Base-by-base conservation (phyloP, 2,329 filamentous ascomycete species). In the Bisporella sp. region DNA sequence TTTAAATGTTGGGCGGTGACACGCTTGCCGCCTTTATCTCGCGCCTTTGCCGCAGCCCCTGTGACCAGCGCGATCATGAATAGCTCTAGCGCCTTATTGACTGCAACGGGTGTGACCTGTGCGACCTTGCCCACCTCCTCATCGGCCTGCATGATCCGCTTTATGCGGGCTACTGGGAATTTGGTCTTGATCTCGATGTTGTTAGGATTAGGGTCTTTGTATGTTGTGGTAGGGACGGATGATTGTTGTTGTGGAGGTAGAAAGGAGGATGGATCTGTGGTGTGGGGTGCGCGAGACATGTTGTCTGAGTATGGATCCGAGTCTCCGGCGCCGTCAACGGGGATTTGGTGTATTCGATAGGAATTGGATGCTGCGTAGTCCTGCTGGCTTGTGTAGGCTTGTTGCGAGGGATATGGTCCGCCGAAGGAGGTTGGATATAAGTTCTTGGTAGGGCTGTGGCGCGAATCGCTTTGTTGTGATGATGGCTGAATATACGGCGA, bases 91-190 rank as follows among this genome's bases (percentile, higher is more conserved):
- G 93, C 93, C 73, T 96, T 96, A 59, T 89, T 82, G 42, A 97
- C 92, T 30, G 92, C 93, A 50, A 96, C 95, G 12, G 92, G 92
- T 1, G 93, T 96, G 54, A 97, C 93, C 69, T 99, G 93, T 4
- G 93, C 91, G 7, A 99, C 93, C 71, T 99, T 99, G 55, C 93
- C 93, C 0, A 99, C 91, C 67, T 99, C 93, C 65, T 99, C 93
- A 64, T 99, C 93, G 8, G 92, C 92, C 71, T 99, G 93, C 93
- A 99, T 97, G 63, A 99, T 97, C 47, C 93, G 84, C 76, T 99
- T 99, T 74, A 99, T 99, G 55, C 93, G 81, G 11, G 93, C 93
- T 32, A 95, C 95, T 1, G 93, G 93, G 64, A 99, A 99, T 64
- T 96, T 96, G 33, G 92, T 97, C 69, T 82, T 88, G 61, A 99